phyloP scores from a whole-genome alignment of 2,329 filamentous ascomycete species.

The Raffaelea ambrosiae region DNA sequence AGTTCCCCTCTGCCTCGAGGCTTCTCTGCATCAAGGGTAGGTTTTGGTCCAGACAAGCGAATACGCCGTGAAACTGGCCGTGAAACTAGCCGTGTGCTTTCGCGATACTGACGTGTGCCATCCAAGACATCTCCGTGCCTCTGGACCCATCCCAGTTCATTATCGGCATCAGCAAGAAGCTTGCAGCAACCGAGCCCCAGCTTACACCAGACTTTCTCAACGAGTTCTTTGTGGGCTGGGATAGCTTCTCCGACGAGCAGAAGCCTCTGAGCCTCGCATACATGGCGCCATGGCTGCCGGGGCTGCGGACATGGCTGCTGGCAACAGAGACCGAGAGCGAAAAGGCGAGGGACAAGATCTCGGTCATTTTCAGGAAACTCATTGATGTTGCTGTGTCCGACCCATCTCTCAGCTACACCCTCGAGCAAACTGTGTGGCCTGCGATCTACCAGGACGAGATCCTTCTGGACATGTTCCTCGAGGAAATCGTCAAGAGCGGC shows the following conservation, averaged over 20 bases:
- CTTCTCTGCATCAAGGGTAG: slow-evolving; percentile 54
- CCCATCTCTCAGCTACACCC: slow-evolving; percentile 45
- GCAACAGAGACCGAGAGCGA: slow-evolving; percentile 53
- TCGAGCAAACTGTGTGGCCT: slow-evolving; percentile 61
- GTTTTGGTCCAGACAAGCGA: too few species aligned
- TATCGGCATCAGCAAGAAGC: slow-evolving; percentile 54
- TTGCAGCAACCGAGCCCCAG: slow-evolving; percentile 56
- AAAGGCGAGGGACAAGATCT: slow-evolving; percentile 57
- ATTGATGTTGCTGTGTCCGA: slow-evolving; percentile 58
- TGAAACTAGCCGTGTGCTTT: background rate
- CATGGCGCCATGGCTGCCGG: slow-evolving; percentile 61
- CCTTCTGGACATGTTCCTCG: slow-evolving; percentile 57
- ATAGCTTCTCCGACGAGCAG: slow-evolving; percentile 59
- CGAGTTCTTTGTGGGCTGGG: slow-evolving; percentile 68
- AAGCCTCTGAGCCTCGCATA: slow-evolving; percentile 59
- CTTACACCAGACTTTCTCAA: slow-evolving; percentile 61
- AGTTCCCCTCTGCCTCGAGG: slow-evolving; percentile 53
- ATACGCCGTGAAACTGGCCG: background rate
- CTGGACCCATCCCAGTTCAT: slow-evolving; percentile 56
- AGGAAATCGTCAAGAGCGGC: slow-evolving; percentile 58
- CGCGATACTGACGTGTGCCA: background rate
- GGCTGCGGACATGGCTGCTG: slow-evolving; percentile 51
- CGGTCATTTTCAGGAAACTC: slow-evolving; percentile 54
- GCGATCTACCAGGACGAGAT: slow-evolving; percentile 56
- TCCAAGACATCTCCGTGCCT: slow-evolving; percentile 52